A percentile compares a stretch with the other conserved stretches of the same genome.
Conservation (phyloP, 495 filamentous ascomycete species). For the Tuber brumale region DNA sequence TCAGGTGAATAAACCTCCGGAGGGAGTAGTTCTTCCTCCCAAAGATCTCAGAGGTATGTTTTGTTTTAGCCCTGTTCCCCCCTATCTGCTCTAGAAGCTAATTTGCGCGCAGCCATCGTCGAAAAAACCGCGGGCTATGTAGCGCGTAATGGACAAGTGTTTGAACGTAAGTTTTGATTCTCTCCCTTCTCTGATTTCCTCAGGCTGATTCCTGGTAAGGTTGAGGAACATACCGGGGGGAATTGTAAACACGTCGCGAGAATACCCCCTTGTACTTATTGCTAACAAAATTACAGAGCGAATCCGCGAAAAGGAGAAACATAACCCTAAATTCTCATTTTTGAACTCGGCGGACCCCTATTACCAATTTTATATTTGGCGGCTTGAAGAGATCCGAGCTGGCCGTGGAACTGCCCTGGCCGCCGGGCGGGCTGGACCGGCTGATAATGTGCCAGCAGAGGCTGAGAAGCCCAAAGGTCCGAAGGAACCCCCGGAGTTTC, state of each 20-base stretch:
- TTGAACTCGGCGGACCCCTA: conserved; percentile 75
- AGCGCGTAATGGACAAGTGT: conserved; percentile 69
- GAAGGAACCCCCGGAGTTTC: conserved; percentile 76
- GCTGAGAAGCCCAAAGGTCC: conserved; percentile 73
- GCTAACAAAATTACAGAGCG: conserved; percentile 46
- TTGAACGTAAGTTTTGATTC: conserved; percentile 57
- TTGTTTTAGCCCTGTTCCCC: conserved; percentile 9
- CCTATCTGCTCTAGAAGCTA: conserved; percentile 35
- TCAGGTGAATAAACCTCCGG: conserved; percentile 63
- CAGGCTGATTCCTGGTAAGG: conserved; percentile 38
- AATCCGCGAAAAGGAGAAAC: conserved; percentile 75
- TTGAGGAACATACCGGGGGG: conserved; percentile 23
- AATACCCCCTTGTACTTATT: conserved; percentile 18
- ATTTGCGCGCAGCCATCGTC: conserved; percentile 55
- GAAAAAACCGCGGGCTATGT: conserved; percentile 97
- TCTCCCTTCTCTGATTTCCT: conserved; percentile 28
- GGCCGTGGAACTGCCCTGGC: conserved; percentile 74
- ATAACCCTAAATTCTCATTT: conserved; percentile 88
- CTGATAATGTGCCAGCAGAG: conserved; percentile 53
- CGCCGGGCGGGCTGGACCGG: conserved; percentile 59
- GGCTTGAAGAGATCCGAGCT: conserved; percentile 72
- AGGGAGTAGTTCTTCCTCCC: conserved; percentile 77
- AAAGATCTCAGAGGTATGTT: conserved; percentile 64
- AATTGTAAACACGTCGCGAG: conserved; percentile 4
- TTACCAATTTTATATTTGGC: conserved; percentile 82